A percentile compares a stretch with the other conserved stretches of the same genome.
Evolutionary conservation across 257 asterid species (phyloP).

Genomic region (Haberlea rhodopensis): DNA sequence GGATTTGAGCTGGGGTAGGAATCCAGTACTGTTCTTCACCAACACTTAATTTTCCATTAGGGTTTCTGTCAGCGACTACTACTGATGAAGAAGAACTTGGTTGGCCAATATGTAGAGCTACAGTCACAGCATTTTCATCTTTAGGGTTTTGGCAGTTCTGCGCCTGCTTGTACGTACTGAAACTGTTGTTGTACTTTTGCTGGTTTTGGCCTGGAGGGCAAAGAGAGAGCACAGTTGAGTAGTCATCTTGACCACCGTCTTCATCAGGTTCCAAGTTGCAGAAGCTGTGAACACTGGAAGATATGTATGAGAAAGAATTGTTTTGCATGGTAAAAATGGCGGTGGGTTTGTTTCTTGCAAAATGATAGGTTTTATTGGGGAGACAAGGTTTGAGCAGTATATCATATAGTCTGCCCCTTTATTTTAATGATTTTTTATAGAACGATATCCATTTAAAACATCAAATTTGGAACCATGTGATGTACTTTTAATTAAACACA

Average conservation of each 20-base stretch:
- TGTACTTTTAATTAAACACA: neutral
- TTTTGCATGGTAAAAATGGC: slow-evolving; percentile 42
- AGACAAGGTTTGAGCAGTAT: neutral
- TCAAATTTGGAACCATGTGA: neutral
- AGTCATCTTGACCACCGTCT: slow-evolving; percentile 39
- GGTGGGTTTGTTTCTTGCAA: neutral
- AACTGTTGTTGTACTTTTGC: slow-evolving; percentile 28
- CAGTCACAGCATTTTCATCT: slow-evolving; percentile 46
- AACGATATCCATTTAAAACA: neutral
- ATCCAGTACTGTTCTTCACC: slow-evolving; percentile 72
- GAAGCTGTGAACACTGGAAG: slow-evolving; percentile 34
- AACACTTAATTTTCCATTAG: slow-evolving; percentile 23
- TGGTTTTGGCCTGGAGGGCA: slow-evolving; percentile 70
- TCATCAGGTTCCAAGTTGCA: slow-evolving; percentile 35
- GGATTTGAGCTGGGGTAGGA: slow-evolving; percentile 82
- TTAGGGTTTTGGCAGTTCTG: slow-evolving; percentile 29
- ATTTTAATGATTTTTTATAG: too few species aligned
- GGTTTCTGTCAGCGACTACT: slow-evolving; percentile 27
- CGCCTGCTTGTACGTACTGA: slow-evolving; percentile 29
- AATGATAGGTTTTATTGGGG: neutral
- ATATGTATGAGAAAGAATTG: slow-evolving; percentile 39
- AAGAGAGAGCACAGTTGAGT: slow-evolving; percentile 62
- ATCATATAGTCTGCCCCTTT: neutral
- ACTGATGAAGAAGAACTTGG: slow-evolving; percentile 32
- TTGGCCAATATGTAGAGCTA: slow-evolving; percentile 64